Evolutionary conservation across 1,139 yeast species (phyloP).

Genomic region (Suhomyces panamericanus): DNA sequence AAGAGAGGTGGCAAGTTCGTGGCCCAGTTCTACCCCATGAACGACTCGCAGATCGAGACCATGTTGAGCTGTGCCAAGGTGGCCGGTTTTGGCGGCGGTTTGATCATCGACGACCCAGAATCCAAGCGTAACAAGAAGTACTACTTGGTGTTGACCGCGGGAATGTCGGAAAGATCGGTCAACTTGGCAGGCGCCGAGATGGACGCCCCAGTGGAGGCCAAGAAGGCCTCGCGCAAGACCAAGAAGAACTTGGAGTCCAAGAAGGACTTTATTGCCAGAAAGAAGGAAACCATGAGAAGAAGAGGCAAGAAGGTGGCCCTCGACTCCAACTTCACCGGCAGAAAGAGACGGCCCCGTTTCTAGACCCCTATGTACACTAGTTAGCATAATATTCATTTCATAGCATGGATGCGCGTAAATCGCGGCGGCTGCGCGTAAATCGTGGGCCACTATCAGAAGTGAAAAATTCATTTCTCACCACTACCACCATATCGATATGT

Average conservation of each 20-base stretch:
- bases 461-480: constrained; percentile 3
- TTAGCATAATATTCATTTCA: constrained; percentile 6
- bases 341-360: constrained; percentile 87
- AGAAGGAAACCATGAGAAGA: constrained; percentile 90
- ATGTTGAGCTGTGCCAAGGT: constrained; percentile 84
- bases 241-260: constrained; percentile 66
- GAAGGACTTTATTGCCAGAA: constrained; percentile 81
- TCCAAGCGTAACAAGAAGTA: constrained; percentile 88
- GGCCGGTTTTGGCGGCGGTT: constrained; percentile 96
- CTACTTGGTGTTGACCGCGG: constrained; percentile 88
- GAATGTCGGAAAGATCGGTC: constrained; percentile 65
- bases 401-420: constrained; percentile 1
- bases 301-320: constrained; percentile 87
- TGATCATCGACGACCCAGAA: constrained; percentile 91
- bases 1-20: constrained; percentile 95
- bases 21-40: constrained; percentile 94
- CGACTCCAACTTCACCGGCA: constrained; percentile 90
- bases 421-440: background rate
- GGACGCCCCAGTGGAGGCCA: constrained; percentile 56
- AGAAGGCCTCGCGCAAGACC: constrained; percentile 49
- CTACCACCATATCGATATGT: constrained; percentile 16
- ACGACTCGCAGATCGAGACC: constrained; percentile 77
- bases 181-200: constrained; percentile 79
- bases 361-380: constrained; percentile 24
- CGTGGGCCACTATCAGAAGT: background rate